These are phyloP conservation scores for Trypanosoma platydactyli DNA, from an alignment of 208 protist genomes.

Conservation along the genomic window DNA sequence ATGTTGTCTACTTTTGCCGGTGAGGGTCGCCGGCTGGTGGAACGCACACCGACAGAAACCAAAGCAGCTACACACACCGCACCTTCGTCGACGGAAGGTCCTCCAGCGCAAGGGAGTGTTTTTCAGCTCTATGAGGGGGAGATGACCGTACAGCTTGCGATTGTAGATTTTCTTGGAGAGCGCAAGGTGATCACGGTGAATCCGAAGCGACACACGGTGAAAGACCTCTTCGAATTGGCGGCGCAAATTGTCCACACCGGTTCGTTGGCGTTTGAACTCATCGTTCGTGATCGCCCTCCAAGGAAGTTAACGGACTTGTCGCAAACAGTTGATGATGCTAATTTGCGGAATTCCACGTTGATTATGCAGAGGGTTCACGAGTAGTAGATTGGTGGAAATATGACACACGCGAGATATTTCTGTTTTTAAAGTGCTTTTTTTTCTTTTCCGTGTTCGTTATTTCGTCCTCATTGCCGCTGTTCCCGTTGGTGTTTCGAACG, in stretches of 20 bases:
- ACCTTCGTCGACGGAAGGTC: not conserved
- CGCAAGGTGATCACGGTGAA: slow-evolving; percentile 70
- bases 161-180: slow-evolving; percentile 65
- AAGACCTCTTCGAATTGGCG: slow-evolving; percentile 65
- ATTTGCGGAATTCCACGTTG: slow-evolving; percentile 58
- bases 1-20: slow-evolving; percentile 62
- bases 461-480: no score
- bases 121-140: slow-evolving; percentile 46
- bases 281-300: slow-evolving; percentile 74
- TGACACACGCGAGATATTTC: not conserved
- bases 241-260: slow-evolving; percentile 47
- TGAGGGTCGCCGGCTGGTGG: slow-evolving; percentile 46
- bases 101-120: slow-evolving; percentile 18
- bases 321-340: slow-evolving; percentile 61
- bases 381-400: not conserved
- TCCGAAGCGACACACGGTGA: slow-evolving; percentile 69
- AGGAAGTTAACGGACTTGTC: slow-evolving; percentile 36
- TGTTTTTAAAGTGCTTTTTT: not conserved
- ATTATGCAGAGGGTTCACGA: slow-evolving; percentile 38
- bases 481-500: no score
- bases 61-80: not conserved
- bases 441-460: not conserved
- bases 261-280: slow-evolving; percentile 41
- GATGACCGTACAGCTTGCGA: slow-evolving; percentile 50
- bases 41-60: slow-evolving; percentile 2